phyloP scores from a whole-genome alignment of 805 yeast genomes.

The Saccharomycopsis sp. region DNA sequence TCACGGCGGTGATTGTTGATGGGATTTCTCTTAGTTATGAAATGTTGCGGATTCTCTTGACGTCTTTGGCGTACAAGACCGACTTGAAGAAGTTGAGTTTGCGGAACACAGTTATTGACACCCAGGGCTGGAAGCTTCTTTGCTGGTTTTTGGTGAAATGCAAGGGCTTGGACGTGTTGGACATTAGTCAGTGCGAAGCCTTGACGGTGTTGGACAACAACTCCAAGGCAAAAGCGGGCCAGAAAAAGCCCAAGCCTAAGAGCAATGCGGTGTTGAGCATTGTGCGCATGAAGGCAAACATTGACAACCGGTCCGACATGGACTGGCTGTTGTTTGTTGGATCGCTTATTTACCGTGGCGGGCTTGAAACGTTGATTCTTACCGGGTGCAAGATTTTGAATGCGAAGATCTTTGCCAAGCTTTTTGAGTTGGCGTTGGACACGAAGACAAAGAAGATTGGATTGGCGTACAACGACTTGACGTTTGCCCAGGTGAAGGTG shows the following conservation, averaged over 20 bases:
- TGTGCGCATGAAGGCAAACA: conserved; percentile 31
- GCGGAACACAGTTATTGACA: conserved; percentile 68
- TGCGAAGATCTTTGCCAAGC: conserved; percentile 42
- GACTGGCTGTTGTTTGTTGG: conserved; percentile 80
- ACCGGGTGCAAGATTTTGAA: conserved; percentile 67
- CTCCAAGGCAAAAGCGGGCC: too few relatives aligned
- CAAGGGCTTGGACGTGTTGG: conserved; percentile 47
- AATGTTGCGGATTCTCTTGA: conserved; percentile 50
- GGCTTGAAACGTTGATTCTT: conserved; percentile 69
- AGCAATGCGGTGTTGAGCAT: conserved; percentile 14
- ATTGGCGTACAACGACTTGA: conserved; percentile 66
- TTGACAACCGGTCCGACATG: conserved; percentile 50
- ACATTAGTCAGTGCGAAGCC: conserved; percentile 46
- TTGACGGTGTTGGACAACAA: conserved; percentile 25
- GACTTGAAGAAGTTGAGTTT: conserved; percentile 66
- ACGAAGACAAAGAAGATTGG: conserved; percentile 58
- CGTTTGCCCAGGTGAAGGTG: conserved; percentile 45
- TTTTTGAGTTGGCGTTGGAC: conserved; percentile 56
- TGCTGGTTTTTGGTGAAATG: conserved; percentile 71
- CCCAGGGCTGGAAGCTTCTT: conserved; percentile 70
- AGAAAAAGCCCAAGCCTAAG: conserved; percentile 1
- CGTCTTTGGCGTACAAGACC: conserved; percentile 30
- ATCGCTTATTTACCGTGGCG: conserved; percentile 63
- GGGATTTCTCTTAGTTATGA: conserved; percentile 66
- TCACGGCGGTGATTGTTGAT: conserved; percentile 66